Evolutionary conservation across 2,329 filamentous ascomycete genomes (phyloP), one percentile per base, ranked within the genome.

Genomic region (Gyromitra esculenta): DNA sequence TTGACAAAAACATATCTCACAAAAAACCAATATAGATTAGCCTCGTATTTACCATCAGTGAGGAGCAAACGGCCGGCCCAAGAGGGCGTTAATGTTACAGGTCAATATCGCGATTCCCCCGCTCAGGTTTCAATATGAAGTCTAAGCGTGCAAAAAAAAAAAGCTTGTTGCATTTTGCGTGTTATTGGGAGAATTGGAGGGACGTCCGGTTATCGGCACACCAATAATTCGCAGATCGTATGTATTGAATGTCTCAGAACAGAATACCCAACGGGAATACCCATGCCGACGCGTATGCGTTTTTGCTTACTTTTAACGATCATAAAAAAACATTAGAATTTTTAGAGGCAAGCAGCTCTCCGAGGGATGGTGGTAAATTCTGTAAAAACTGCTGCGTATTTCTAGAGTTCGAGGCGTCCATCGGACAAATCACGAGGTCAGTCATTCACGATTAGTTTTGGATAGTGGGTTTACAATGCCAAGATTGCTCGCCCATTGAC

Each of bases 251-350:
- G 50, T 52, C 37, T 41, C 21, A n/a, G 25, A 3, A n/a, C 9
- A 59, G 43, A 25, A 41, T 59, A 39, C 48, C 54, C 41, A 57
- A 39, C 50, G 37, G 52, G 50, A 21, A 56, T 43, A 35, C 43
- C 62, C 43, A 41, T 37, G 31, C n/a, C n/a, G 67, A 70, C 67
- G 67, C 67, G 67, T 63, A 70, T 41, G 67, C 67, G n/a, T 69
- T 21, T 62, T 70, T 52, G n/a, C 8, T 54, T 62, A 25, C 31
- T 54, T 39, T 70, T 70, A 8, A 35, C 25, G 62, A 35, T 52
- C 25, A n/a, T 21, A 1, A 31, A 31, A 15, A 45, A 45, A 31
- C 4, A 31, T 2, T 31, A 31, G 2, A 31, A 4, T 31, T 31
- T 31, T 31, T 31, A 31, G 25, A 31, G 9, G 43, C 43, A 15